phyloP scores from a whole-genome alignment of 1,139 yeast species.

The Hyphopichia khmerensis region DNA sequence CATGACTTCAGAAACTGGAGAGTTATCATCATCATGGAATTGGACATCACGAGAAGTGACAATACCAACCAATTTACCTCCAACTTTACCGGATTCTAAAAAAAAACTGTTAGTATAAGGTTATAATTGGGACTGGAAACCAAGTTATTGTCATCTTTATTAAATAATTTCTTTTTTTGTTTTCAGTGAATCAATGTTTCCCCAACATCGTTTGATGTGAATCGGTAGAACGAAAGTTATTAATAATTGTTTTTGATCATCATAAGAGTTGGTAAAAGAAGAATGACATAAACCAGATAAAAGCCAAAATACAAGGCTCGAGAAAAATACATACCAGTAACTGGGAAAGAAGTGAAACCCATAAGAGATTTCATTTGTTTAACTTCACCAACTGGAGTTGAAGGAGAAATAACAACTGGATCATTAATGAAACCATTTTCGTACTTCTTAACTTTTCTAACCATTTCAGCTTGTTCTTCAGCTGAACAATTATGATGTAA shows the following conservation, averaged over 20 bases:
- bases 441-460: constrained; percentile 89
- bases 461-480: constrained; percentile 99
- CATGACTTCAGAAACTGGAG: constrained; percentile 78
- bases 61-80: constrained; percentile 91
- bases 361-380: constrained; percentile 64
- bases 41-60: constrained; percentile 97
- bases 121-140: too few species aligned
- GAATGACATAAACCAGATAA: constrained; percentile 5
- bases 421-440: constrained; percentile 97
- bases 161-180: neutral
- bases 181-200: constrained; percentile 56
- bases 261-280: constrained; percentile 38
- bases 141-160: too few species aligned
- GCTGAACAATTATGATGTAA: constrained; percentile 96
- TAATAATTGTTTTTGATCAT: constrained; percentile 54
- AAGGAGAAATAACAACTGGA: constrained; percentile 83
- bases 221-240: constrained; percentile 99
- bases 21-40: constrained; percentile 74
- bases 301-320: too few species aligned
- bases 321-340: constrained; percentile 81
- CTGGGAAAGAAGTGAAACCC: constrained; percentile 98
- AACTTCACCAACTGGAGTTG: constrained; percentile 77
- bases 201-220: constrained; percentile 97
- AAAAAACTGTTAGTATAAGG: constrained; percentile 15
- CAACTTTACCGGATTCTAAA: constrained; percentile 78